Conservation (phyloP, 805 yeast species). For the Blastobotrys robertii region DNA sequence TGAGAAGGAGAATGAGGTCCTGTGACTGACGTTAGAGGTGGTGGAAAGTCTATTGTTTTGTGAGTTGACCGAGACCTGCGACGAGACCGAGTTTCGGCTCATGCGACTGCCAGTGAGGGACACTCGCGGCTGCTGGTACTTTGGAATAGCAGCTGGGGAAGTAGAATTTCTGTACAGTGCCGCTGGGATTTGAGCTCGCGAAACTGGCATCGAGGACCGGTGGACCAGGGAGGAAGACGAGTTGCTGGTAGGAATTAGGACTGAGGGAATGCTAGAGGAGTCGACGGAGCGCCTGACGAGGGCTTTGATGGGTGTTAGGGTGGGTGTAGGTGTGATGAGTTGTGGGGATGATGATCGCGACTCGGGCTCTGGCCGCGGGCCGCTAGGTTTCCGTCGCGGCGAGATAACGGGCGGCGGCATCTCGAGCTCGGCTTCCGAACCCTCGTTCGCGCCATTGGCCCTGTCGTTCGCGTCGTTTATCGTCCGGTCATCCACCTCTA, state of each 20-base stretch:
- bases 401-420: no score
- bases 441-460: no score
- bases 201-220: background rate
- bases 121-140: background rate
- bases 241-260: background rate
- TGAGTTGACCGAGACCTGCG: conserved; percentile 3
- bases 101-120: background rate
- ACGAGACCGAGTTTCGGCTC: conserved; percentile 5
- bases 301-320: background rate
- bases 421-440: no score
- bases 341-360: conserved; percentile 1
- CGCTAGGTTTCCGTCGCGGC: no score
- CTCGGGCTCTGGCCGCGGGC: background rate
- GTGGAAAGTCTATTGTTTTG: background rate
- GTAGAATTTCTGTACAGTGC: no score
- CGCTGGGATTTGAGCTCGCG: no score
- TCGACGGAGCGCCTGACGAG: background rate
- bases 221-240: background rate
- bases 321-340: background rate
- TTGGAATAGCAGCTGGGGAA: background rate
- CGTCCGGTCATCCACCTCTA: no score
- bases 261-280: background rate
- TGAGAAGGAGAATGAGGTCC: conserved; percentile 13
- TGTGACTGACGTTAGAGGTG: conserved; percentile 3
- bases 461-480: no score